Evolutionary conservation across 2,329 filamentous ascomycete species (phyloP).

Genomic region (Colletotrichum tanaceti): DNA sequence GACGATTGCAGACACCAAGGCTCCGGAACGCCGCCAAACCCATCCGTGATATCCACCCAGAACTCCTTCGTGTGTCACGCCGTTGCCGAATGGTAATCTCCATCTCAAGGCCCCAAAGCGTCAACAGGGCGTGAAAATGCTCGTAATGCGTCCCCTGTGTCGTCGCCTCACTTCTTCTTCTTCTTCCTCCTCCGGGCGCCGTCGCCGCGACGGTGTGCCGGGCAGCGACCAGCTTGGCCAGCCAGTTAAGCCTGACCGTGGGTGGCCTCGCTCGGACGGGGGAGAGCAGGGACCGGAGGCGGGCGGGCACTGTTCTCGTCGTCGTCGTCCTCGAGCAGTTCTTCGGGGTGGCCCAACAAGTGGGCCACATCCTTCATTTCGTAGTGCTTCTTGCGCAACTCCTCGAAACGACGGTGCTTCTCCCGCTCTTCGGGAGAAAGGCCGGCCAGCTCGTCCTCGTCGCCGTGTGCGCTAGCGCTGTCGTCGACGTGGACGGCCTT

Average conservation of each 20-base stretch:
- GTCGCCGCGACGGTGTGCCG: neutral
- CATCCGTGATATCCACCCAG: slow-evolving; percentile 40
- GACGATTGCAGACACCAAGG: slow-evolving; percentile 34
- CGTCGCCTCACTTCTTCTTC: neutral
- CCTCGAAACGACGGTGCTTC: slow-evolving; percentile 93
- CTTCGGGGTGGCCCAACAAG: slow-evolving; percentile 81
- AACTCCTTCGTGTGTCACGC: slow-evolving; percentile 40
- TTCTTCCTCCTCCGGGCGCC: neutral
- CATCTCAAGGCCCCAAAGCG: slow-evolving; percentile 34
- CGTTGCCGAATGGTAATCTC: slow-evolving; percentile 42
- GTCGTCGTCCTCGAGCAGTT: slow-evolving; percentile 71
- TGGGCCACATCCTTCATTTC: slow-evolving; percentile 97
- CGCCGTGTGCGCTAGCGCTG: slow-evolving; percentile 63
- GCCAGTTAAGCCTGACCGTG: slow-evolving; percentile 39
- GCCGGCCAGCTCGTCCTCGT: slow-evolving; percentile 65
- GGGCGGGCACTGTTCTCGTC: slow-evolving; percentile 51
- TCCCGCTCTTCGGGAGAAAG: slow-evolving; percentile 80
- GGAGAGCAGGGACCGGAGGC: slow-evolving; percentile 57
- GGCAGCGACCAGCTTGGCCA: neutral
- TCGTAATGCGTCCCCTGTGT: slow-evolving; percentile 23
- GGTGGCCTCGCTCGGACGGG: slow-evolving; percentile 43
- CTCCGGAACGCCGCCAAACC: slow-evolving; percentile 40
- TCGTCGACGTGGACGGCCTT: slow-evolving; percentile 78
- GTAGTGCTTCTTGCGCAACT: slow-evolving; percentile 94
- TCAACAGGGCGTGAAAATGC: slow-evolving; percentile 36